Evolutionary conservation across 202 grass and related monocot genomes (phyloP).

Genomic region (Digitaria exilis): DNA sequence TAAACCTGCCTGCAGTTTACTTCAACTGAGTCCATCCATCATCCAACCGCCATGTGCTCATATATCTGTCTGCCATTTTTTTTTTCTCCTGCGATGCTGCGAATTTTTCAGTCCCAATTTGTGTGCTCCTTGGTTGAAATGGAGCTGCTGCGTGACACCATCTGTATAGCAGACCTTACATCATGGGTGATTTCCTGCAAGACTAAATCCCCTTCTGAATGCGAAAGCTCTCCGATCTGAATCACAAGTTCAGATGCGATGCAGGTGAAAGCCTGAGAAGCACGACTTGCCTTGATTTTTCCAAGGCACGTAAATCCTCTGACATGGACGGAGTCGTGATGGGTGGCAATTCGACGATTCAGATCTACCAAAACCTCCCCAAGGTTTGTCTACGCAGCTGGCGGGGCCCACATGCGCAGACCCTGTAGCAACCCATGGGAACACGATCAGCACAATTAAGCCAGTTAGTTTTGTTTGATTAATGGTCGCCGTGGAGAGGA

Average conservation of each 20-base stretch:
- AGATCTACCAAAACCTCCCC: background rate
- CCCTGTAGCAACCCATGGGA: background rate
- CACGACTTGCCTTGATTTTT: background rate
- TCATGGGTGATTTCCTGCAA: background rate
- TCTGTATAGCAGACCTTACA: background rate
- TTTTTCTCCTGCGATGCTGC: background rate
- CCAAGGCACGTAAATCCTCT: background rate
- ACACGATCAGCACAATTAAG: background rate
- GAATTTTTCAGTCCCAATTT: constrained; percentile 3
- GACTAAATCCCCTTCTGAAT: background rate
- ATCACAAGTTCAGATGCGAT: background rate
- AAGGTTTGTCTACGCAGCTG: background rate
- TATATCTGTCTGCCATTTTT: constrained; percentile 10
- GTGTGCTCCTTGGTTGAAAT: constrained; percentile 15
- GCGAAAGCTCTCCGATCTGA: background rate
- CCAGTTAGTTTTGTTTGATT: background rate
- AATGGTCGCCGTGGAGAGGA: constrained; percentile 14
- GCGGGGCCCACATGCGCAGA: too few species aligned
- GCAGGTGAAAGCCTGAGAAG: background rate
- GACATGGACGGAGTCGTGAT: background rate
- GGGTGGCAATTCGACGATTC: background rate
- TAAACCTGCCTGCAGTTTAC: constrained; percentile 35
- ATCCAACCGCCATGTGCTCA: constrained; percentile 50
- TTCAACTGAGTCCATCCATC: constrained; percentile 39
- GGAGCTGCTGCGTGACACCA: constrained; percentile 4